These are phyloP conservation scores for Malassezia caprae DNA, from an alignment of 1,284 basidiomycete genomes.

Conservation along the genomic window DNA sequence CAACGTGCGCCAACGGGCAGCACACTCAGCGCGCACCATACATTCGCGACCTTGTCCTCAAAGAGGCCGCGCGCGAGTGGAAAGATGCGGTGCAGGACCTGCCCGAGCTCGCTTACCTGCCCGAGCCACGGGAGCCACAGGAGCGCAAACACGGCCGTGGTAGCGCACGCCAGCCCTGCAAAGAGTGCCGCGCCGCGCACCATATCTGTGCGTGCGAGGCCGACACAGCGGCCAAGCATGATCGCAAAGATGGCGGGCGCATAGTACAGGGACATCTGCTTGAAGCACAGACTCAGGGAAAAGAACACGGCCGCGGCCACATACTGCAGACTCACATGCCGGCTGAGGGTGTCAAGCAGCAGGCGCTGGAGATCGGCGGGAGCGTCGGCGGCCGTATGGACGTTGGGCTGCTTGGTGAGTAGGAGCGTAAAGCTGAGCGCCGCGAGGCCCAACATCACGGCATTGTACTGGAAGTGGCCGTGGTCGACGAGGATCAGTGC, in stretches of 20 bases:
- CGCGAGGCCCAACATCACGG: conserved; percentile 45
- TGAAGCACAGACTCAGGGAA: conserved; percentile 73
- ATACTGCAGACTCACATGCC: conserved; percentile 50
- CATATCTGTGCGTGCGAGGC: conserved; percentile 67
- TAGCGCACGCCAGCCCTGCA: conserved; percentile 56
- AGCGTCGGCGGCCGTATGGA: conserved; percentile 7
- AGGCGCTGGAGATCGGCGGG: conserved; percentile 13
- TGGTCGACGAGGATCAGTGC: conserved; percentile 73
- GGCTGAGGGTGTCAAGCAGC: conserved; percentile 27
- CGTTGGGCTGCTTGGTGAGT: conserved; percentile 38
- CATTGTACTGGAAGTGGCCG: conserved; percentile 69
- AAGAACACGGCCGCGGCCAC: conserved; percentile 69
- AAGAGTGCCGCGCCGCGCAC: conserved; percentile 59
- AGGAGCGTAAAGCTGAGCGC: conserved; percentile 34
- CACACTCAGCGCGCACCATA: conserved; percentile 57
- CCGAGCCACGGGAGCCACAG: conserved; percentile 68
- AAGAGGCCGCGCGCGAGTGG: conserved; percentile 81
- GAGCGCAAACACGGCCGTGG: conserved; percentile 56
- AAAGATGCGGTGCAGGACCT: conserved; percentile 71
- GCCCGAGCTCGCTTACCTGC: conserved; percentile 53
- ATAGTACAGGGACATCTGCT: conserved; percentile 91
- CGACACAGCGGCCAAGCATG: conserved; percentile 53
- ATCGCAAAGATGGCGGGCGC: conserved; percentile 59
- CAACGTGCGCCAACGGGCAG: conserved; percentile 30
- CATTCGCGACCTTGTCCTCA: conserved; percentile 92